A percentile compares a stretch with the other conserved stretches of the same genome.
These are phyloP conservation scores for Flaveria sonorensis DNA, from an alignment of 129 eudicot species.

Conservation along the genomic window DNA sequence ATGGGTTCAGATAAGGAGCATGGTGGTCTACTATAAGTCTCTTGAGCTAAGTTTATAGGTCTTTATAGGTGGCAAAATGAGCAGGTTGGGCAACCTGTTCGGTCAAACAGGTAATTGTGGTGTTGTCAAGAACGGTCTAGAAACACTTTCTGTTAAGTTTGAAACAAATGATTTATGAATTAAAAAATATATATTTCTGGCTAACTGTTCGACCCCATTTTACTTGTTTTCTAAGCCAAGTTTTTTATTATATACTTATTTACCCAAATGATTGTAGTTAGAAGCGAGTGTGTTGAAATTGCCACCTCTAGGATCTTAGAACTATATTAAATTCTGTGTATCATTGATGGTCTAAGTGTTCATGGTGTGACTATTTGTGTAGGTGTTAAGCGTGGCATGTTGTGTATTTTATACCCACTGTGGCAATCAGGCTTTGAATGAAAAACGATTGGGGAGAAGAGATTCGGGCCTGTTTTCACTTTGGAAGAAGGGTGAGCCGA, in stretches of 20 bases:
- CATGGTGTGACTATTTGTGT: slow-evolving; percentile 39
- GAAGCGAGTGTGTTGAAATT: not conserved
- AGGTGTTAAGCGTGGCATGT: slow-evolving; percentile 97
- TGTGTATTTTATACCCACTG: slow-evolving; percentile 99
- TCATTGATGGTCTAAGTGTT: slow-evolving; percentile 7
- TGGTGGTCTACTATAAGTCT: slow-evolving; percentile 70
- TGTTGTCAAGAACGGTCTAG: not conserved
- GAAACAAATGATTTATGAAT: not conserved
- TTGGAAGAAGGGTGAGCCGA: slow-evolving; percentile 85
- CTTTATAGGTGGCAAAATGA: not conserved
- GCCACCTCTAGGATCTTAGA: not conserved
- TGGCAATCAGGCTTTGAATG: slow-evolving; percentile 91
- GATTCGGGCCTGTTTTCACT: slow-evolving; percentile 67
- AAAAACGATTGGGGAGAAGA: slow-evolving; percentile 60
- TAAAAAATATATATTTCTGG: not conserved
- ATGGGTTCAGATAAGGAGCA: slow-evolving; percentile 65
- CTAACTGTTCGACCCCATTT: not conserved
- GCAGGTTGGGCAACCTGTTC: not conserved
- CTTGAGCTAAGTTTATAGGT: not conserved
- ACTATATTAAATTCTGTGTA: not conserved
- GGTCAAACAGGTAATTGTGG: not conserved
- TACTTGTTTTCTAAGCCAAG: not conserved
- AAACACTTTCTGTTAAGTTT: not conserved
- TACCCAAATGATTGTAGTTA: not conserved
- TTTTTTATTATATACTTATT: not conserved